Evolutionary conservation across 805 yeast species (phyloP), one percentile per base, ranked within the genome.

Genomic region (Wickerhamiella musiphila): DNA sequence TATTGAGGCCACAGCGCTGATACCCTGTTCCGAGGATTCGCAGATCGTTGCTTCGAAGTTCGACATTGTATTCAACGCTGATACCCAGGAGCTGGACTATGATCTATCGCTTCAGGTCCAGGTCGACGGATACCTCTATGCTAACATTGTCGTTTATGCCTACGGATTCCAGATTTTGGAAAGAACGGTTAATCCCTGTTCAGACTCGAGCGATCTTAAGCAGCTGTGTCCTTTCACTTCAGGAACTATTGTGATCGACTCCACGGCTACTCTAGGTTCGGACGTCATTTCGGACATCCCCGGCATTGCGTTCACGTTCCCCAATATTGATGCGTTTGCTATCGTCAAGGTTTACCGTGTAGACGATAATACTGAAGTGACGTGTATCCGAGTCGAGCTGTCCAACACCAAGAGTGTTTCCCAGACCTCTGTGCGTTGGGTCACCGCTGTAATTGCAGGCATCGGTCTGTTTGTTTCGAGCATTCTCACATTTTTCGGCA

Each of bases 191-290:
- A 67, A 81, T 47, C 57, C 81, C 37, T 84, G 95, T 58, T 35
- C 40, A 19, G n/a, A n/a, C n/a, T 26, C 23, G 12, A 37, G 39
- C 26, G 68, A 68, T 20, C 74, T 92, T 77, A 77, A 76, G 48
- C 93, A 84, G 57, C 78, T 84, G 50, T 84, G 95, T 56, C 94
- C 94, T 1, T 52, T 84, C 21, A 72, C 63, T 44, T 84, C 94
- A 0, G 94, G 94, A 20, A 56, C 69, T 24, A 67, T 84, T 48
- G 79, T 78, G 45, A 66, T 84, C 32, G 75, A 77, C 41, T 70
- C 90, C 15, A 67, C 71, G 51, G 70, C 78, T 40, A 61, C 74
- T 25, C 42, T 56, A 18, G 53, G 70, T 13, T 44, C 56, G 8
- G 43, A 47, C 13, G 70, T 73, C 41, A 68, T 65, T 18, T 50